Evolutionary conservation across 208 protist genomes (phyloP).

Genomic region (Wallacemonas collosoma): DNA sequence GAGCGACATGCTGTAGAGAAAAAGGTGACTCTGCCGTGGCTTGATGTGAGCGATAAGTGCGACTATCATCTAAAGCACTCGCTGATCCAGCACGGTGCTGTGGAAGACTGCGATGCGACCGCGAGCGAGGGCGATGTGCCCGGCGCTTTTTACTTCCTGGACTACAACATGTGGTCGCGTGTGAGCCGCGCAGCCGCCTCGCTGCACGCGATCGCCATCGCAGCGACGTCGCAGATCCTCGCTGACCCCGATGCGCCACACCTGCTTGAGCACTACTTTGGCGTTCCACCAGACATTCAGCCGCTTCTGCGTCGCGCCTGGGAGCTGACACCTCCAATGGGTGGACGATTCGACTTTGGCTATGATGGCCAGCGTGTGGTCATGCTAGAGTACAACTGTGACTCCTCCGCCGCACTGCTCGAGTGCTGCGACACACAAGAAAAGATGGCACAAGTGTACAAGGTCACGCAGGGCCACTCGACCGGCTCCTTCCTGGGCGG

Average conservation of each 20-base stretch:
- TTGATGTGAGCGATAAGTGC: conserved; percentile 40
- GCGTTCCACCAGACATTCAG: conserved; percentile 67
- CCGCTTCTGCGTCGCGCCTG: conserved; percentile 55
- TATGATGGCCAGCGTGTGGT: conserved; percentile 67
- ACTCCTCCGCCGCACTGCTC: conserved; percentile 71
- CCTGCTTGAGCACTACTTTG: conserved; percentile 78
- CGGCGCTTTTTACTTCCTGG: conserved; percentile 68
- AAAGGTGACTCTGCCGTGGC: conserved; percentile 58
- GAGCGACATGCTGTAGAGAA: conserved; percentile 41
- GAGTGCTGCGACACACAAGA: conserved; percentile 86
- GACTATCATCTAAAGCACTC: conserved; percentile 70
- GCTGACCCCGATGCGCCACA: conserved; percentile 45
- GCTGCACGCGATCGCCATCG: conserved; percentile 71
- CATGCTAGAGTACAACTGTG: conserved; percentile 86
- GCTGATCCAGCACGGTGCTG: conserved; percentile 32
- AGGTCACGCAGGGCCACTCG: conserved; percentile 56
- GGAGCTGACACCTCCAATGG: conserved; percentile 55
- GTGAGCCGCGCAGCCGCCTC: conserved; percentile 60
- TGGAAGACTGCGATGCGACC: conserved; percentile 30
- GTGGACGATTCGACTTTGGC: conserved; percentile 82
- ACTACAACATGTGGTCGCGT: conserved; percentile 79
- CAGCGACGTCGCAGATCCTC: conserved; percentile 59
- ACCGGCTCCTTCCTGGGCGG: conserved; percentile 63
- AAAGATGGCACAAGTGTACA: conserved; percentile 75
- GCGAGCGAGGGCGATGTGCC: conserved; percentile 50